Base-by-base conservation (phyloP, 768 basidiomycete genomes). In the Mycena filopes region DNA sequence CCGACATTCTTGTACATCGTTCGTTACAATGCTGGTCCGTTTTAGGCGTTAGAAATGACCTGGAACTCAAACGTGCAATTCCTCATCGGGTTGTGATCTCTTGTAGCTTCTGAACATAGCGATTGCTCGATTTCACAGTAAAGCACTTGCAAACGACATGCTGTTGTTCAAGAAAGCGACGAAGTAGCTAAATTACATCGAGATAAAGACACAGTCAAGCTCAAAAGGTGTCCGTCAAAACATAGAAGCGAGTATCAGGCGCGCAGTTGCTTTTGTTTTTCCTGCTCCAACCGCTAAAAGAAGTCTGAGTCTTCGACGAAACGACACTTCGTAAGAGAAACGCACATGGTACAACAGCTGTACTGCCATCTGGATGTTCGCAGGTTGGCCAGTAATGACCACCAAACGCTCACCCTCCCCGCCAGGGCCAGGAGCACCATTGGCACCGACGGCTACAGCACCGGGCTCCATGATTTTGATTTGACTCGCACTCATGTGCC, bases 381-480 rank as follows among this genome's bases (percentile, higher is more conserved):
- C 83, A 2, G 95, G 95, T 73, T 91, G 90, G n/a, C 98, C 98
- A 21, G 96, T 98, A 73, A 99, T 98, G 53, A 96, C 96, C 9
- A 99, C 97, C 75, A 99, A 76, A 71, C 97, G 81, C 78, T 98
- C 96, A 47, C 93, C 92, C 72, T 96, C 94, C 33, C 88, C 87
- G 2, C 90, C 85, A 13, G 88, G 85, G 1, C 85, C 87, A 26
- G 92, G 88, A 21, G 87, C 89, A 18, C 91, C 92, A 60, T 89
- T 89, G 72, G 87, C 77, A 20, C 88, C 88, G 4, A 86, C 85
- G 28, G 87, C 88, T 9, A 84, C 84, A 13, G 94, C 94, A 53
- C 95, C 96, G 36, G 97, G 96, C 72, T 99, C 98, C 91, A 97
- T 98, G 57, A 99, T 98, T 80, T 98, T 95, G 78, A 99, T 98